A percentile compares a stretch with the other conserved stretches of the same genome.
phyloP scores from a whole-genome alignment of 2,329 filamentous ascomycete genomes.

The Cladosporium sp. region DNA sequence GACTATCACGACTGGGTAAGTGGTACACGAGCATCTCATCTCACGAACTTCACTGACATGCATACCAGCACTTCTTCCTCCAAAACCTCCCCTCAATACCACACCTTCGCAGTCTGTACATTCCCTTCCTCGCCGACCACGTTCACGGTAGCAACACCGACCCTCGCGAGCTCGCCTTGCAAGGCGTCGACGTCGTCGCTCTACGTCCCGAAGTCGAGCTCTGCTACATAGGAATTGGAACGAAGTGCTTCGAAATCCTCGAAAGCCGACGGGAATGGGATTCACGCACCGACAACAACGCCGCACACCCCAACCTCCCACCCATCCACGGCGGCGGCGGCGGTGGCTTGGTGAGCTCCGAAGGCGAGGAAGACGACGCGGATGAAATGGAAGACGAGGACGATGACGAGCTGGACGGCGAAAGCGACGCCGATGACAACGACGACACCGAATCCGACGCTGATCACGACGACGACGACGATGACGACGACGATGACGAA shows the following conservation, averaged over 20 bases:
- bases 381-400: constrained; percentile 44
- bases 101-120: constrained; percentile 66
- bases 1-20: constrained; percentile 76
- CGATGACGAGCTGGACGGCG: constrained; percentile 43
- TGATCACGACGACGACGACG: constrained; percentile 27
- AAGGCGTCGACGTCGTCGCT: constrained; percentile 74
- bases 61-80: constrained; percentile 67
- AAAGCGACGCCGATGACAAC: constrained; percentile 43
- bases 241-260: constrained; percentile 77
- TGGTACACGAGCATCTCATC: constrained; percentile 13
- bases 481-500: constrained; percentile 37
- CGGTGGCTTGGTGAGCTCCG: constrained; percentile 7
- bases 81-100: constrained; percentile 68
- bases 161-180: constrained; percentile 66
- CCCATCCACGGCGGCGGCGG: constrained; percentile 19
- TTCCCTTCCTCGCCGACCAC: constrained; percentile 64
- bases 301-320: neutral
- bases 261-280: constrained; percentile 50
- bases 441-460: constrained; percentile 43
- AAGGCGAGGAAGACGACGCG: constrained; percentile 36
- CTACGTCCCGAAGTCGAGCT: constrained; percentile 71
- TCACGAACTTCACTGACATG: constrained; percentile 1
- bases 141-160: constrained; percentile 53
- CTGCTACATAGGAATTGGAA: constrained; percentile 71
- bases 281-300: constrained; percentile 34